Percentiles rank a stretch among this genome's conserved stretches.
These are phyloP conservation scores for Ashbya aceris DNA, from an alignment of 1,139 yeast genomes.

Conservation along the genomic window DNA sequence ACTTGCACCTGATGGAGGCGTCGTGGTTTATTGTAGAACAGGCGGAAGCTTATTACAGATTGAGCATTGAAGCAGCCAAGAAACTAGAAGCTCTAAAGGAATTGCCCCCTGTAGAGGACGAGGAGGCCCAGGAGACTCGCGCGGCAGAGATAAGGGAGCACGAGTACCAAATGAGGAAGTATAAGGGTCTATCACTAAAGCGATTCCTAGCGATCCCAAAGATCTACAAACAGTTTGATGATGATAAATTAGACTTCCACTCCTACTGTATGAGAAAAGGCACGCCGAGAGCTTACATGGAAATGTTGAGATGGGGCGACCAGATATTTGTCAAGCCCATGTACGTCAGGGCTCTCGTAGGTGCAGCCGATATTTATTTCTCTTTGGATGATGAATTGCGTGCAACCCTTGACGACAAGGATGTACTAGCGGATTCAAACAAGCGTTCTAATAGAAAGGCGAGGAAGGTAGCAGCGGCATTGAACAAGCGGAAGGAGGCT, in stretches of 20 bases:
- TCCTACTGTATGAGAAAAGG: constrained; percentile 87
- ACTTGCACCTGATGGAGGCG: constrained; percentile 85
- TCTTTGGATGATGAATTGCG: constrained; percentile 31
- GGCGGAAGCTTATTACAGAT: constrained; percentile 68
- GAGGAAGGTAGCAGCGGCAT: constrained; percentile 33
- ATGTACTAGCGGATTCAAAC: constrained; percentile 9
- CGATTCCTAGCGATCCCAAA: constrained; percentile 61
- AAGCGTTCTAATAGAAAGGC: constrained; percentile 30
- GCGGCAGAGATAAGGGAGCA: constrained; percentile 16
- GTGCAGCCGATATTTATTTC: constrained; percentile 53
- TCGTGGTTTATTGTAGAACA: constrained; percentile 80
- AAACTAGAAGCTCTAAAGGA: constrained; percentile 30
- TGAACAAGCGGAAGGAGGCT: constrained; percentile 32
- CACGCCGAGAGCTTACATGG: constrained; percentile 74
- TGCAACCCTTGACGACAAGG: constrained; percentile 22
- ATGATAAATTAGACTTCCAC: constrained; percentile 92
- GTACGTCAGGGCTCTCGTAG: constrained; percentile 59
- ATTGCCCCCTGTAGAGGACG: constrained; percentile 9
- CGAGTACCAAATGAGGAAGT: constrained; percentile 33
- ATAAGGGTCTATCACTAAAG: constrained; percentile 69
- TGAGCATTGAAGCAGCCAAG: constrained; percentile 28
- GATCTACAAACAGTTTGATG: constrained; percentile 59
- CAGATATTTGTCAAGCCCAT: constrained; percentile 57
- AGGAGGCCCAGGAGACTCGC: constrained; percentile 22
- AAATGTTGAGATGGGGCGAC: constrained; percentile 77